These are phyloP conservation scores for Chaetomiaceae sp. DNA, from an alignment of 2,329 filamentous ascomycete species.

Conservation along the genomic window DNA sequence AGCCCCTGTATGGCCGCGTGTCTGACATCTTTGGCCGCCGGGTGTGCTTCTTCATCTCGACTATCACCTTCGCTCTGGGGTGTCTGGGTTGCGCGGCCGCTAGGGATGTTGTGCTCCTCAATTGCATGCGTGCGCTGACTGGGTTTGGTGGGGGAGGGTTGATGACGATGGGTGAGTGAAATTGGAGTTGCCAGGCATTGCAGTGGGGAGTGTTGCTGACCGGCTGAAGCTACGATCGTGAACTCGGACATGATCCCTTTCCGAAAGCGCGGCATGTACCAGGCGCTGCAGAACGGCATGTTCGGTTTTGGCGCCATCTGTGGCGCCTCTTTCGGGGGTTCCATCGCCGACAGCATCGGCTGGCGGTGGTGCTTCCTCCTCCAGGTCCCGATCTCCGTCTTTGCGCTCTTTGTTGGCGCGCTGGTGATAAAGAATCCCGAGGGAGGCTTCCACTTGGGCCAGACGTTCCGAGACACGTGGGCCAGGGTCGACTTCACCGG, in stretches of 20 bases:
- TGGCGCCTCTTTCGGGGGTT: conserved; percentile 61
- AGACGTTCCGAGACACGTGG: conserved; percentile 41
- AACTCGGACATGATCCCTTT: conserved; percentile 63
- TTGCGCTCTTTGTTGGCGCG: conserved; percentile 50
- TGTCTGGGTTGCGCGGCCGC: conserved; percentile 63
- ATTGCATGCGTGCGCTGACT: conserved; percentile 61
- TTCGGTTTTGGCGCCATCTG: conserved; percentile 59
- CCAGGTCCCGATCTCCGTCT: conserved; percentile 54
- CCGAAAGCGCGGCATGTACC: conserved; percentile 52
- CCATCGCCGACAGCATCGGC: conserved; percentile 59
- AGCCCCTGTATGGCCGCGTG: conserved; percentile 66
- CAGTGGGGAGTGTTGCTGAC: conserved; percentile 2
- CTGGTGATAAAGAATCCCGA: conserved; percentile 48
- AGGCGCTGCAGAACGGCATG: conserved; percentile 58
- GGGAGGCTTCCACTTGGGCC: conserved; percentile 25
- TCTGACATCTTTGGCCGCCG: conserved; percentile 66
- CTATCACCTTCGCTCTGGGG: conserved; percentile 56
- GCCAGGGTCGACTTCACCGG: conserved; percentile 55
- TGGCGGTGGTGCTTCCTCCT: conserved; percentile 65
- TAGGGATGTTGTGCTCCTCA: conserved; percentile 53
- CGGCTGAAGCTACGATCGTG: conserved; percentile 47
- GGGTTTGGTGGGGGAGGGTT: conserved; percentile 66
- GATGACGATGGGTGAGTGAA: conserved; percentile 59
- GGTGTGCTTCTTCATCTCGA: conserved; percentile 59
- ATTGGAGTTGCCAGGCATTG: background rate